These are phyloP conservation scores for Trametes pubescens DNA, from an alignment of 1,284 basidiomycete genomes.

Conservation along the genomic window DNA sequence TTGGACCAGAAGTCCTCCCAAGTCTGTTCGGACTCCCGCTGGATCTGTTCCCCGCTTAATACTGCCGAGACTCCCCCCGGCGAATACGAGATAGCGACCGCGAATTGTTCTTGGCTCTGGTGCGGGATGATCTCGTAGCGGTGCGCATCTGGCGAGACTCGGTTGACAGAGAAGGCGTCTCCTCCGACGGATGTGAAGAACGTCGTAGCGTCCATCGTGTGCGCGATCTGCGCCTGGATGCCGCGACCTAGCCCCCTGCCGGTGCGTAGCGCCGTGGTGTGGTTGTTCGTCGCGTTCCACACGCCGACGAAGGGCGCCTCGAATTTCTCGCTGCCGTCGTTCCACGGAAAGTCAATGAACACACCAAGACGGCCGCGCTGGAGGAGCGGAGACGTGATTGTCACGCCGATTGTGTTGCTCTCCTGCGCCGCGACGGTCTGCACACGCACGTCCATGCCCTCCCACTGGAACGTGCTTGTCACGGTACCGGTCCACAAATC, in stretches of 20 bases:
- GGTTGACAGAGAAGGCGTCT: slow-evolving; percentile 49
- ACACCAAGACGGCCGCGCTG: slow-evolving; percentile 50
- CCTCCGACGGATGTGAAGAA: slow-evolving; percentile 55
- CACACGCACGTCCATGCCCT: slow-evolving; percentile 48
- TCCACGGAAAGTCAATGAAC: slow-evolving; percentile 71
- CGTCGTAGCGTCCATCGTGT: slow-evolving; percentile 51
- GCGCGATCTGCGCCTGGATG: slow-evolving; percentile 49
- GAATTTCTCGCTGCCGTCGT: slow-evolving; percentile 63
- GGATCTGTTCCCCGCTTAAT: slow-evolving; percentile 39
- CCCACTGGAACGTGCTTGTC: slow-evolving; percentile 53
- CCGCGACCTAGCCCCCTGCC: slow-evolving; percentile 32
- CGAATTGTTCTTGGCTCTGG: slow-evolving; percentile 38
- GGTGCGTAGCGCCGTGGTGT: slow-evolving; percentile 51
- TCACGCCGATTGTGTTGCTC: slow-evolving; percentile 51
- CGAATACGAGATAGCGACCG: slow-evolving; percentile 47
- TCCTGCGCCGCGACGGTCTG: slow-evolving; percentile 51
- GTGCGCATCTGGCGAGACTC: slow-evolving; percentile 52
- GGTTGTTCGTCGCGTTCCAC: slow-evolving; percentile 55
- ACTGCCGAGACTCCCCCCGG: slow-evolving; percentile 30
- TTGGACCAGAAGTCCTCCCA: slow-evolving; percentile 60
- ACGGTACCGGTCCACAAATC: slow-evolving; percentile 65
- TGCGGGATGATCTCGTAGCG: slow-evolving; percentile 51
- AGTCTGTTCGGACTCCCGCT: slow-evolving; percentile 45
- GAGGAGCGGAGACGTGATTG: slow-evolving; percentile 52
- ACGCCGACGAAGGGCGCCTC: slow-evolving; percentile 64